phyloP scores from a whole-genome alignment of 108 stramenopile species.

The Nitzschia sp. region DNA sequence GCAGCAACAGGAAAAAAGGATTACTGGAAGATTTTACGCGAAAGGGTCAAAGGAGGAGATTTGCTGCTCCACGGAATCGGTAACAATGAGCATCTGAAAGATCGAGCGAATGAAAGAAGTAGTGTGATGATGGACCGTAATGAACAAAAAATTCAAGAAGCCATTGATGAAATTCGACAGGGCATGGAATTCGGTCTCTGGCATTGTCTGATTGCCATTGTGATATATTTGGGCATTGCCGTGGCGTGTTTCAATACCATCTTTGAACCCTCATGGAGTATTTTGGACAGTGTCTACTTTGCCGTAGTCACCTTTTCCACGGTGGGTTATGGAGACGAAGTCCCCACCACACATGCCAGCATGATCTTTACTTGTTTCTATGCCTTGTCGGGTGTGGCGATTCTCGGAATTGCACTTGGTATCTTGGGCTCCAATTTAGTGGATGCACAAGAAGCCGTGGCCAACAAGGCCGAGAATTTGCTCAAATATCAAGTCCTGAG shows the following conservation, averaged over 20 bases:
- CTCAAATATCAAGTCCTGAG: constrained; percentile 8
- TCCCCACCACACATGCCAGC: constrained; percentile 3
- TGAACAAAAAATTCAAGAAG: neutral
- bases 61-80: neutral
- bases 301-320: constrained; percentile 44
- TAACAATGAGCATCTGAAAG: neutral
- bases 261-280: constrained; percentile 44
- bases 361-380: constrained; percentile 17
- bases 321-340: constrained; percentile 44
- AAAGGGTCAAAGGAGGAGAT: neutral
- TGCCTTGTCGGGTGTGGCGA: constrained; percentile 6
- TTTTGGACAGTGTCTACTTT: constrained; percentile 67
- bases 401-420: constrained; percentile 13
- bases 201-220: constrained; percentile 44
- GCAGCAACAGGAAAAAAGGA: too few relatives aligned
- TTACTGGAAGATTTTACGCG: neutral
- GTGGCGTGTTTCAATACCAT: constrained; percentile 48
- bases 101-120: neutral
- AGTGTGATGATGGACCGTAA: neutral
- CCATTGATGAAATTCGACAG: constrained; percentile 1
- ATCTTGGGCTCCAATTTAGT: constrained; percentile 7
- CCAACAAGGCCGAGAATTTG: neutral
- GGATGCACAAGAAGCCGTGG: neutral
- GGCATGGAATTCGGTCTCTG: constrained; percentile 22
- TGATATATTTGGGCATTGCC: constrained; percentile 41